Evolutionary conservation across 129 eudicot species (phyloP).

Genomic region (Flaveria brownii): DNA sequence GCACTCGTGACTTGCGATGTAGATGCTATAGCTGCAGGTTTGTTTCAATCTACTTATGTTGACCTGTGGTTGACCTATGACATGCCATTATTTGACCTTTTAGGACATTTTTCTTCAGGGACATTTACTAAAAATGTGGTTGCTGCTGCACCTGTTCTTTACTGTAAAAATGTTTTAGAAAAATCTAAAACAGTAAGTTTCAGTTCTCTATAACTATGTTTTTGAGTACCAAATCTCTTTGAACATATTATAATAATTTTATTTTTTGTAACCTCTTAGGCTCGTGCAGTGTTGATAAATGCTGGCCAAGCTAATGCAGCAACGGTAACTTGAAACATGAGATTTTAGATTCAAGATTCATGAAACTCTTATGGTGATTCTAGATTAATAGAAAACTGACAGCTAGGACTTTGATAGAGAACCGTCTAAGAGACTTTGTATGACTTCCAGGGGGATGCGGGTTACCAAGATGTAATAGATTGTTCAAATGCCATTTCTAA

Average conservation of each 20-base stretch:
- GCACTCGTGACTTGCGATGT: slow-evolving; percentile 91
- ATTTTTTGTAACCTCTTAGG: slow-evolving; percentile 48
- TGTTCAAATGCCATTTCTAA: slow-evolving; percentile 76
- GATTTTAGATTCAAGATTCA: neutral
- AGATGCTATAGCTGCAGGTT: slow-evolving; percentile 94
- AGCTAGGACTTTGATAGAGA: slow-evolving; percentile 14
- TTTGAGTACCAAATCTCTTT: neutral
- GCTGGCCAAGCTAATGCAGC: slow-evolving; percentile 99
- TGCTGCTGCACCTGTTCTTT: slow-evolving; percentile 93
- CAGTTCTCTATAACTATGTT: slow-evolving; percentile 3
- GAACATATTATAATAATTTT: slow-evolving; percentile 3
- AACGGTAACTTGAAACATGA: slow-evolving; percentile 38
- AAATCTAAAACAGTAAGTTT: slow-evolving; percentile 65
- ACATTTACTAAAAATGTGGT: slow-evolving; percentile 88
- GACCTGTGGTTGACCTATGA: neutral
- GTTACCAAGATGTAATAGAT: slow-evolving; percentile 88
- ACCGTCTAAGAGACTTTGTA: slow-evolving; percentile 35
- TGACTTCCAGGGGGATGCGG: slow-evolving; percentile 84
- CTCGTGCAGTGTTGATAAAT: slow-evolving; percentile 91
- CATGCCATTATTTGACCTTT: slow-evolving; percentile 13
- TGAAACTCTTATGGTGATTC: slow-evolving; percentile 25
- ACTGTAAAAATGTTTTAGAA: slow-evolving; percentile 64
- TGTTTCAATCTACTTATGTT: slow-evolving; percentile 10
- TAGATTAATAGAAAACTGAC: neutral
- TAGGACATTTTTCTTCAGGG: slow-evolving; percentile 48